Conservation (phyloP, 140 eudicot species). For the Stevia rebaudiana region DNA sequence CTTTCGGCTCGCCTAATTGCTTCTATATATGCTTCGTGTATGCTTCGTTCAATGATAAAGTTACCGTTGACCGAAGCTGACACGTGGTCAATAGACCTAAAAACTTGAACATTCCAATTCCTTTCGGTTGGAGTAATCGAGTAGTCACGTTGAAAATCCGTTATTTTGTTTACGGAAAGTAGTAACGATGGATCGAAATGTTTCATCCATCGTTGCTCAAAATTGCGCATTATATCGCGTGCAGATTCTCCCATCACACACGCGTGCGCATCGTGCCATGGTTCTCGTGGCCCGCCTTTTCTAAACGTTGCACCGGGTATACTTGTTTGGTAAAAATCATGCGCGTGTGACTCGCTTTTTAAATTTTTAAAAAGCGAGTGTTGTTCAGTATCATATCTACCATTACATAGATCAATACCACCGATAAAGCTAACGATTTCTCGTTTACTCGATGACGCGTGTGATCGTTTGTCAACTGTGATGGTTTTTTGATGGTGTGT, state of each 20-base stretch:
- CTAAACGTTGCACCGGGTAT: conserved; percentile 68
- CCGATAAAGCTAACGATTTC: conserved; percentile 77
- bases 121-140: conserved; percentile 21
- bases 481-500: conserved; percentile 93
- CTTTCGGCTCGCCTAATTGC: conserved; percentile 88
- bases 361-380: conserved; percentile 73
- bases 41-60: conserved; percentile 49
- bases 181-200: conserved; percentile 60
- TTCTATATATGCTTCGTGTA: conserved; percentile 82
- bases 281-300: conserved; percentile 92
- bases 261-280: conserved; percentile 97
- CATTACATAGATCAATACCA: conserved; percentile 83
- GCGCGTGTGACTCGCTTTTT: conserved; percentile 58
- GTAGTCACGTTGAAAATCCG: conserved; percentile 29
- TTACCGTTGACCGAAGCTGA: conserved; percentile 40
- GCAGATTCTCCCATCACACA: conserved; percentile 73
- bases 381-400: conserved; percentile 86
- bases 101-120: conserved; percentile 84
- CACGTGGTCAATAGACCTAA: conserved; percentile 79
- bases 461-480: conserved; percentile 52
- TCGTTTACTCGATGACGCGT: conserved; percentile 47
- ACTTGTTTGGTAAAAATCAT: conserved; percentile 83
- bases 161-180: conserved; percentile 39
- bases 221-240: conserved; percentile 62
- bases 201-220: conserved; percentile 86